A percentile compares a stretch with the other conserved stretches of the same genome.
Conservation (phyloP, 2,329 filamentous ascomycete species). For the Penicillium sp. region DNA sequence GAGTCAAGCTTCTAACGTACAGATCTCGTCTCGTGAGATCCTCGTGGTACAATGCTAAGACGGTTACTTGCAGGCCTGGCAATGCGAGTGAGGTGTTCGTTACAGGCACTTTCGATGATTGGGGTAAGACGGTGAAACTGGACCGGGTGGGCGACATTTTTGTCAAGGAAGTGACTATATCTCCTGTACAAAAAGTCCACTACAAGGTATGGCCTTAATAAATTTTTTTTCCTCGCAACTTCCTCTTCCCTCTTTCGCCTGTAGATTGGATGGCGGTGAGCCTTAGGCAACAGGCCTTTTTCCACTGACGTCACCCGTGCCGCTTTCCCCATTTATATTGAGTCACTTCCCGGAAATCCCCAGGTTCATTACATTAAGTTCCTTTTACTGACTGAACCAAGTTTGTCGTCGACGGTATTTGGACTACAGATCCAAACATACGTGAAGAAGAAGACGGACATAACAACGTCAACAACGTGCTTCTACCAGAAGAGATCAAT, state of each 20-base stretch:
- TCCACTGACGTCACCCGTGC: conserved; percentile 23
- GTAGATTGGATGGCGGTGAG: conserved; percentile 22
- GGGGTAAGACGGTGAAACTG: conserved; percentile 81
- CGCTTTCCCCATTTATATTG: conserved; percentile 12
- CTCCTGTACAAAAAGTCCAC: conserved; percentile 69
- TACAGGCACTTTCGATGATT: conserved; percentile 93
- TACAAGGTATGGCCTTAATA: conserved; percentile 74
- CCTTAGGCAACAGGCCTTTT: conserved; percentile 14
- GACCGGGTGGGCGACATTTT: conserved; percentile 71
- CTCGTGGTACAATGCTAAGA: conserved; percentile 29
- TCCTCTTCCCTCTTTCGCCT: not conserved
- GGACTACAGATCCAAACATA: conserved; percentile 77
- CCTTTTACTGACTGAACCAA: conserved; percentile 39
- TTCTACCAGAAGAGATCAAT: conserved; percentile 70
- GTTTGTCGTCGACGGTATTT: conserved; percentile 94
- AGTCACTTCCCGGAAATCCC: conserved; percentile 13
- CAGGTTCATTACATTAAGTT: conserved; percentile 1
- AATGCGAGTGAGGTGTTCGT: conserved; percentile 84
- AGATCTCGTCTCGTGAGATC: not conserved
- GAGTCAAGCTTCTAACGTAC: conserved; percentile 15
- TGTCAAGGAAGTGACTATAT: conserved; percentile 75
- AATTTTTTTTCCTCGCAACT: not conserved
- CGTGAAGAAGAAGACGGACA: conserved; percentile 78
- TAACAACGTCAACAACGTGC: conserved; percentile 90
- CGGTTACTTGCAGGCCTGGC: conserved; percentile 64